These are phyloP conservation scores for Lathyrus oleraceus DNA, from an alignment of 306 rosid species.

Conservation along the genomic window DNA sequence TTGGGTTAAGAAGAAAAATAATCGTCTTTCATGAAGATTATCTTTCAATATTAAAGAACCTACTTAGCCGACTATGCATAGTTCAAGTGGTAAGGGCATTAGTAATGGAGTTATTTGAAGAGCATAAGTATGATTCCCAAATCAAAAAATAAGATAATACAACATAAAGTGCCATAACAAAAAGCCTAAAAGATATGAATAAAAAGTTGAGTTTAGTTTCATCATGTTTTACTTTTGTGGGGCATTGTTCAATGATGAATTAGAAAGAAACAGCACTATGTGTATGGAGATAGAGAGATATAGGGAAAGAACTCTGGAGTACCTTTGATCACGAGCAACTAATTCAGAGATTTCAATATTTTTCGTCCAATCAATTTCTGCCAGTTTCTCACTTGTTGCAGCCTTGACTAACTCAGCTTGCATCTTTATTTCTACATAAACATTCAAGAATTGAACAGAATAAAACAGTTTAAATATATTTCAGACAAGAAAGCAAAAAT, in stretches of 20 bases:
- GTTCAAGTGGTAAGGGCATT: not conserved
- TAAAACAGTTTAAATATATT: not conserved
- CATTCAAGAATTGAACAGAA: conserved; percentile 19
- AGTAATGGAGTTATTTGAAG: not conserved
- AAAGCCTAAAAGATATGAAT: not conserved
- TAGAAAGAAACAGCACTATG: conserved; percentile 20
- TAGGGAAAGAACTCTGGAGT: conserved; percentile 5
- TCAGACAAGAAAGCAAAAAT: conserved; percentile 20
- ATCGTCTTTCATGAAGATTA: not conserved
- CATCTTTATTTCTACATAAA: conserved; percentile 49
- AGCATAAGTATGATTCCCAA: conserved; percentile 17
- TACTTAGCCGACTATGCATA: not conserved
- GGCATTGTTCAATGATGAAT: conserved; percentile 9
- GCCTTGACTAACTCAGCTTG: conserved; percentile 72
- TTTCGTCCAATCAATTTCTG: conserved; percentile 76
- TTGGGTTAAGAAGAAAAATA: not conserved
- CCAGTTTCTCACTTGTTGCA: conserved; percentile 83
- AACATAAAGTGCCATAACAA: not conserved
- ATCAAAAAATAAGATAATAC: not conserved
- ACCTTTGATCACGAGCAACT: conserved; percentile 80
- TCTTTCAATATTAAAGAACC: not conserved
- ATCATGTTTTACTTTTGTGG: conserved; percentile 4
- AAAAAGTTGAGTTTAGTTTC: not conserved
- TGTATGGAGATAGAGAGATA: not conserved
- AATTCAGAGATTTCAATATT: conserved; percentile 84